Evolutionary conservation across 208 protist genomes (phyloP).

Genomic region (Balamuthia mandrillaris): DNA sequence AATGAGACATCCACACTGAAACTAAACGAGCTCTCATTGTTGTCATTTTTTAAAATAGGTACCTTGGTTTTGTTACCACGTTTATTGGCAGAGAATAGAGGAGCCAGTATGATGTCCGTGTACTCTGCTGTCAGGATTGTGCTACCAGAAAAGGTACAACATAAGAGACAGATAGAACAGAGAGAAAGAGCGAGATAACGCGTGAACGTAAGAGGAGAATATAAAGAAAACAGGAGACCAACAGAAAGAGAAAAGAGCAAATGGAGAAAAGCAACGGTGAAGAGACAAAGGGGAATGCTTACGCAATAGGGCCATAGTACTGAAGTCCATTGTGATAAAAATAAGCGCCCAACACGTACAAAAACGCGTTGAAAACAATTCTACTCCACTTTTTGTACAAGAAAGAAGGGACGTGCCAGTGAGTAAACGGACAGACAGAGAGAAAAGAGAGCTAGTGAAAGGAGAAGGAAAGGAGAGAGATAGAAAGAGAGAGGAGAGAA

Average conservation of each 20-base stretch:
- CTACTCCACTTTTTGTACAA: background rate
- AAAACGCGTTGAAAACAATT: background rate
- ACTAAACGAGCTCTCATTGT: background rate
- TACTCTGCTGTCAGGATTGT: conserved; percentile 1
- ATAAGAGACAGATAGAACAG: background rate
- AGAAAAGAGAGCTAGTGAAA: background rate
- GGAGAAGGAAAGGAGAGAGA: background rate
- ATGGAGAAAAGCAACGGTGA: background rate
- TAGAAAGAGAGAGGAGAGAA: too few relatives aligned
- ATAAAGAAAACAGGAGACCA: background rate
- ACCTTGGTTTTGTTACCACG: background rate
- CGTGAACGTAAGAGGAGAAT: background rate
- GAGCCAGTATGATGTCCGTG: background rate
- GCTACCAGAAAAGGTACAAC: too few relatives aligned
- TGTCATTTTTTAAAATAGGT: background rate
- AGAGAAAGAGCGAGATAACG: background rate
- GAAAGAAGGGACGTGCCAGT: background rate
- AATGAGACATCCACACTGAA: background rate
- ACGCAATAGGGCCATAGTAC: background rate
- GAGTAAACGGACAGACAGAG: background rate
- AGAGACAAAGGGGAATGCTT: too few relatives aligned
- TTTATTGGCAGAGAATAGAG: background rate
- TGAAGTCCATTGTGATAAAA: background rate
- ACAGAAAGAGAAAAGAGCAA: conserved; percentile 10
- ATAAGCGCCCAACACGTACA: too few relatives aligned